Conservation (phyloP, 352 stramenopile genomes). For the Globisporangium radiosum region DNA sequence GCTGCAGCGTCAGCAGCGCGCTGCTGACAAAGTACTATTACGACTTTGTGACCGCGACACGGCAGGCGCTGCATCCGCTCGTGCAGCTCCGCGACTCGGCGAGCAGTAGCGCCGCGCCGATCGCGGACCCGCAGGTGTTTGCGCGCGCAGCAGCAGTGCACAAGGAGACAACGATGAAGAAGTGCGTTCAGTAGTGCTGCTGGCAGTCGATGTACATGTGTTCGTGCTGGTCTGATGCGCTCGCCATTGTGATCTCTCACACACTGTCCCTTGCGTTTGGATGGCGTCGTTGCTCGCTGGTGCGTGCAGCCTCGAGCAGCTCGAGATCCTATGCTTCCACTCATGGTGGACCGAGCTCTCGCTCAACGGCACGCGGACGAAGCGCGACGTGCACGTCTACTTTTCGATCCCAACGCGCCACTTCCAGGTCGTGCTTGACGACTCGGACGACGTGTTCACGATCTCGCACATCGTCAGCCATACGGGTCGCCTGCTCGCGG, state of each 20-base stretch:
- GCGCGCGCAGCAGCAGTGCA: slow-evolving; percentile 36
- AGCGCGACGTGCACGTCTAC: slow-evolving; percentile 35
- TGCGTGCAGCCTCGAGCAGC: slow-evolving; percentile 26
- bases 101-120: slow-evolving; percentile 6
- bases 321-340: slow-evolving; percentile 68
- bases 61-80: slow-evolving; percentile 31
- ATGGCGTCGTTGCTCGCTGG: not conserved
- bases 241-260: not conserved
- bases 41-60: slow-evolving; percentile 36
- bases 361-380: slow-evolving; percentile 26
- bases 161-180: slow-evolving; percentile 39
- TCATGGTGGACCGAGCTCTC: slow-evolving; percentile 61
- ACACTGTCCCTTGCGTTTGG: not conserved
- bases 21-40: slow-evolving; percentile 40
- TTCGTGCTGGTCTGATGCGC: too few relatives aligned
- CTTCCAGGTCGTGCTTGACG: slow-evolving; percentile 58
- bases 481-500: slow-evolving; percentile 36
- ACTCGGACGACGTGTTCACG: slow-evolving; percentile 66
- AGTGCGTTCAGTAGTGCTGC: slow-evolving; percentile 18
- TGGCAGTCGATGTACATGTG: too few relatives aligned
- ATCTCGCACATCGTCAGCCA: slow-evolving; percentile 59
- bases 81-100: slow-evolving; percentile 18
- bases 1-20: too few relatives aligned
- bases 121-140: slow-evolving; percentile 42
- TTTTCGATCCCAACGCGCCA: slow-evolving; percentile 62